Base-by-base conservation (phyloP, 345 rosid genomes). In the Bruguiera parviflora region DNA sequence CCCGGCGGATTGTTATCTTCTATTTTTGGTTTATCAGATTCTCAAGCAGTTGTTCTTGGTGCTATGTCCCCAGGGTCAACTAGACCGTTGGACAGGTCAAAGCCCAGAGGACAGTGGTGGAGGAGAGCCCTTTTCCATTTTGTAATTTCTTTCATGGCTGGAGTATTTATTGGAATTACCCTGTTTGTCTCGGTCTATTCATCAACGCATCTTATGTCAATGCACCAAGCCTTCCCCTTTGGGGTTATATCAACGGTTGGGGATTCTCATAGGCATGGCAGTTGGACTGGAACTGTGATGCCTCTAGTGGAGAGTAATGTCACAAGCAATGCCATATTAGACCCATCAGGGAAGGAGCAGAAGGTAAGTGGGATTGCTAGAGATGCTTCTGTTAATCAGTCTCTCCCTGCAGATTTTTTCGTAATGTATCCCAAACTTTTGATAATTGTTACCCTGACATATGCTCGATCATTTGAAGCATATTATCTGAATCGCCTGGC, bases 381-480 rank as follows among this genome's bases (percentile, higher is more conserved):
- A 57, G 69, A 65, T 61, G 53, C 33, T 27, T 25, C 31, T 4
- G 24, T 63, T 49, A 74, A 72, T 37, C 67, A 55, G 35, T 71
- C 80, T 1, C 27, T 76, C 39, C 51, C 64, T 59, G 68, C 56
- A 73, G 74, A 74, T 72, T 49, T 70, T 49, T 67, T 52, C 29
- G 11, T 21, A 70, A 73, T 46, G 58, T 66, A 24, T 63, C 67
- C 35, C 43, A 88, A 81, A 58, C 88, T 84, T 66, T 73, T 88
- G 78, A 88, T 88, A 68, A 51, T 88, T 49, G 84, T 84, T 70
- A 88, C 91, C 55, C 82, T 86, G 10, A 83, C 91, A 0, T 33
- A 63, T 72, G 31, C 79, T 69, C 60, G 75, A 18, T 74, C 73
- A 5, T 70, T 82, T 69, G 88, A 86, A 72, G 85, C 84, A 22